Evolutionary conservation across 2,329 filamentous ascomycete species (phyloP), one percentile per base, ranked within the genome.

Genomic region (Phialocephala sp.): DNA sequence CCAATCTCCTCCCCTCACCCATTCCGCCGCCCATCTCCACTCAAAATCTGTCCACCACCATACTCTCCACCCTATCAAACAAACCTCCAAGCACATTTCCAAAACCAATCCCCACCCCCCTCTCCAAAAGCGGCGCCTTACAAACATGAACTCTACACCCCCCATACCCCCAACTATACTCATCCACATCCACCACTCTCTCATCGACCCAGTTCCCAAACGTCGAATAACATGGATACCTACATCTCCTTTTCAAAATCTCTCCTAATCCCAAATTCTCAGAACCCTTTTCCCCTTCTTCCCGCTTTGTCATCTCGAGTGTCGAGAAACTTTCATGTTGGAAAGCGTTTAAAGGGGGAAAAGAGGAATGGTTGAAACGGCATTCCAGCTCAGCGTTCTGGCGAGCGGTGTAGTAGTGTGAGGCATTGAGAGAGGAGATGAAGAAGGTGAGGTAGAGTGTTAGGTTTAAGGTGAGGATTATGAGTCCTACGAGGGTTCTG

Each of bases 101-200:
- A n/a, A 50, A 22, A 1, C 15, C 15, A 43, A 32, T 32, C n/a
- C 45, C 45, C 24, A 52, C 14, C 59, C 59, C 55, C 47, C 59
- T 35, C 27, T 43, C n/a, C n/a, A 50, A n/a, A n/a, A 9, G 3
- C 18, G 50, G 50, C 24, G 50, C 24, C 15, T 54, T 54, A 18
- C 50, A 54, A 32, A 18, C n/a, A 54, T 35, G n/a, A 14, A 35
- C 50, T 4, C 50, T 20, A 54, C 50, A 54, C 3, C 50, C 50
- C 27, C 32, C 14, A 54, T 12, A 18, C 12, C 24, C 50, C 50
- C 50, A 54, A 18, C 50, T 22, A 11, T n/a, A 18, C 22, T 4
- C 24, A 6, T 24, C 50, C 14, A 54, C 24, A 6, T 24, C 50
- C 14, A 54, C 24, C 15, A 22, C 50, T 8, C 24, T 32, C 4